Percentiles rank a stretch among this genome's conserved stretches.
These are phyloP conservation scores for Pseudogymnoascus destructans DNA, from an alignment of 2,329 filamentous ascomycete genomes.

Conservation along the genomic window DNA sequence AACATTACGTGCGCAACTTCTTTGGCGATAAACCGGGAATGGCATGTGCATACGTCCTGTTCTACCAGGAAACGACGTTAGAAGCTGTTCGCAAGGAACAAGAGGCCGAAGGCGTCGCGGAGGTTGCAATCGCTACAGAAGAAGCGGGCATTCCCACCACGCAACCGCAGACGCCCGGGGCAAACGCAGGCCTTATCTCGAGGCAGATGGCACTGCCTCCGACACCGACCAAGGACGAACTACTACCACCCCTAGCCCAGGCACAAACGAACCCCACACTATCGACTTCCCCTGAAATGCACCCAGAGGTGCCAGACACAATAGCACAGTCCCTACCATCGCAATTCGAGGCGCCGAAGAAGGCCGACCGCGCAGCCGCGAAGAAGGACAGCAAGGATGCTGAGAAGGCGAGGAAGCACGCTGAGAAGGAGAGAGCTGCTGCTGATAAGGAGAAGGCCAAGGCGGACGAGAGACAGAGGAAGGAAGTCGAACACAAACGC, in stretches of 20 bases:
- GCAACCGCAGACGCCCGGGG: slow-evolving; percentile 33
- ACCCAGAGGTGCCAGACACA: neutral
- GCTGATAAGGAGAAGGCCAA: slow-evolving; percentile 33
- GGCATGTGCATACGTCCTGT: slow-evolving; percentile 91
- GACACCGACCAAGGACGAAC: neutral
- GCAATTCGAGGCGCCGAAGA: slow-evolving; percentile 9
- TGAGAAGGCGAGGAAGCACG: slow-evolving; percentile 30
- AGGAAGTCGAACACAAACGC: slow-evolving; percentile 22
- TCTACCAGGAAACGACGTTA: slow-evolving; percentile 83
- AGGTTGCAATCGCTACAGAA: slow-evolving; percentile 46
- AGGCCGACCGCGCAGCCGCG: slow-evolving; percentile 19
- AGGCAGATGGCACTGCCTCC: slow-evolving; percentile 28
- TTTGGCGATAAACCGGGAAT: slow-evolving; percentile 86
- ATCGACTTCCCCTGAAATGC: slow-evolving; percentile 5
- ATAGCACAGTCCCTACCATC: slow-evolving; percentile 6
- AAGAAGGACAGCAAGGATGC: slow-evolving; percentile 54
- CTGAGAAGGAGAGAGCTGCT: slow-evolving; percentile 30
- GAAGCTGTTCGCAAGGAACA: slow-evolving; percentile 62
- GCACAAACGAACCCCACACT: slow-evolving; percentile 47
- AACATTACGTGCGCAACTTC: slow-evolving; percentile 91
- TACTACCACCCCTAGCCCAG: slow-evolving; percentile 41
- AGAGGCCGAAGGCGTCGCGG: slow-evolving; percentile 56
- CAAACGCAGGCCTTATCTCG: slow-evolving; percentile 30
- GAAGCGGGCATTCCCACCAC: slow-evolving; percentile 43
- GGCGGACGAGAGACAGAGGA: slow-evolving; percentile 32